Conservation (phyloP, 2,329 filamentous ascomycete genomes). For the Penicillium glabrum region DNA sequence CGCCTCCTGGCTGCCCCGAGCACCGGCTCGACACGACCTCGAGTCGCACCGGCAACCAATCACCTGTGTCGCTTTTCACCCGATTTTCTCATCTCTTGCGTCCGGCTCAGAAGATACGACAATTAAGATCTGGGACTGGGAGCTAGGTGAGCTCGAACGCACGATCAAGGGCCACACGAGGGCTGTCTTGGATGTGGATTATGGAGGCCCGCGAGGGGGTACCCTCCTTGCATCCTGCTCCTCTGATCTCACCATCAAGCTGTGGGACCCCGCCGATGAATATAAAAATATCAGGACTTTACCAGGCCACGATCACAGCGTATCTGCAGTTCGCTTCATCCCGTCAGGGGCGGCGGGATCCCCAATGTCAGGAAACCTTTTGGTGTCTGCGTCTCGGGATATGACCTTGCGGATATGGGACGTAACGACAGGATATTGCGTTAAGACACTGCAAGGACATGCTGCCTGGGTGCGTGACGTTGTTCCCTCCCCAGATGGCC, state of each 20-base stretch:
- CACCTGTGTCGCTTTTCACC: constrained; percentile 89
- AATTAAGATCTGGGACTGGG: constrained; percentile 98
- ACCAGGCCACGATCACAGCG: constrained; percentile 87
- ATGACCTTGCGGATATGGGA: constrained; percentile 88
- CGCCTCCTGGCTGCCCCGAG: constrained; percentile 78
- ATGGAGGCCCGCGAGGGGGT: constrained; percentile 77
- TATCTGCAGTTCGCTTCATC: constrained; percentile 85
- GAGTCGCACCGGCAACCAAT: constrained; percentile 80
- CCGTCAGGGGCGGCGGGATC: constrained; percentile 77
- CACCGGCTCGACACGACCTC: constrained; percentile 76
- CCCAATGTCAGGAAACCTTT: constrained; percentile 76
- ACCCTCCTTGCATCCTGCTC: constrained; percentile 81
- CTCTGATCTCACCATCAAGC: constrained; percentile 87
- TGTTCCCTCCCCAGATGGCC: constrained; percentile 76
- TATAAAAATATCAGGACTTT: constrained; percentile 95
- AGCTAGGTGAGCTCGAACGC: constrained; percentile 82
- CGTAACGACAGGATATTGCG: constrained; percentile 85
- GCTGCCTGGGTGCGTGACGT: constrained; percentile 91
- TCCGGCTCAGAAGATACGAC: constrained; percentile 89
- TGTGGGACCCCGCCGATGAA: constrained; percentile 89
- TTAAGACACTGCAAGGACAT: constrained; percentile 86
- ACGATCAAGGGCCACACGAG: constrained; percentile 93
- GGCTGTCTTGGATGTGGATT: constrained; percentile 84
- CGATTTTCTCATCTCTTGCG: constrained; percentile 84
- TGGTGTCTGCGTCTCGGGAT: constrained; percentile 84